A percentile compares a stretch with the other conserved stretches of the same genome.
Evolutionary conservation across 176 grass and related monocot genomes (phyloP).

Genomic region (Aechmea fasciata): DNA sequence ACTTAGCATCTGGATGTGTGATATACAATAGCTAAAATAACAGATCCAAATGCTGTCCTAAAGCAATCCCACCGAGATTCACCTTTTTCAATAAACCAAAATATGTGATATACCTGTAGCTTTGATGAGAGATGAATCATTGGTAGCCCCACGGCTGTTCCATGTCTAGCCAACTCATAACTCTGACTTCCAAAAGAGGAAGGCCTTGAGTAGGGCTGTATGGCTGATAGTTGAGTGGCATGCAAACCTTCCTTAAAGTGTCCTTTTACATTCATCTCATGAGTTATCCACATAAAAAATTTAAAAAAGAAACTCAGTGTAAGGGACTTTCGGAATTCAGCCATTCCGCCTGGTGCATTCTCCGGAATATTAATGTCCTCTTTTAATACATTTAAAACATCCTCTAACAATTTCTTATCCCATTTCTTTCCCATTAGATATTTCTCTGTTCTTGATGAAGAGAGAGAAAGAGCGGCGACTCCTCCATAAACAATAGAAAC

Average conservation of each 20-base stretch:
- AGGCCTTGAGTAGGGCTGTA: constrained; percentile 46
- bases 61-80: too few relatives aligned
- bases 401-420: constrained; percentile 48
- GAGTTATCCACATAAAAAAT: constrained; percentile 72
- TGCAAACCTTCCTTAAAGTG: constrained; percentile 35
- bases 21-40: too few relatives aligned
- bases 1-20: too few relatives aligned
- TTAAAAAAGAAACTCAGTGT: constrained; percentile 97
- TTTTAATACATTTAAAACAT: constrained; percentile 56
- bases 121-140: constrained; percentile 74
- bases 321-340: constrained; percentile 88
- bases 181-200: constrained; percentile 41
- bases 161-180: constrained; percentile 74
- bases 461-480: constrained; percentile 59
- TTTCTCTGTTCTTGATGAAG: constrained; percentile 54
- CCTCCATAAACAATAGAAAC: constrained; percentile 73
- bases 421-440: constrained; percentile 59
- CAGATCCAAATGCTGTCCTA: too few relatives aligned
- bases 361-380: constrained; percentile 64
- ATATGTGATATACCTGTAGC: constrained; percentile 47
- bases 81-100: neutral
- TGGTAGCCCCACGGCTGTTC: constrained; percentile 75
- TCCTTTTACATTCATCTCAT: constrained; percentile 73
- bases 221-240: constrained; percentile 45
- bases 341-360: constrained; percentile 93